phyloP scores from a whole-genome alignment of 257 asterid genomes.

The Sherardia arvensis region DNA sequence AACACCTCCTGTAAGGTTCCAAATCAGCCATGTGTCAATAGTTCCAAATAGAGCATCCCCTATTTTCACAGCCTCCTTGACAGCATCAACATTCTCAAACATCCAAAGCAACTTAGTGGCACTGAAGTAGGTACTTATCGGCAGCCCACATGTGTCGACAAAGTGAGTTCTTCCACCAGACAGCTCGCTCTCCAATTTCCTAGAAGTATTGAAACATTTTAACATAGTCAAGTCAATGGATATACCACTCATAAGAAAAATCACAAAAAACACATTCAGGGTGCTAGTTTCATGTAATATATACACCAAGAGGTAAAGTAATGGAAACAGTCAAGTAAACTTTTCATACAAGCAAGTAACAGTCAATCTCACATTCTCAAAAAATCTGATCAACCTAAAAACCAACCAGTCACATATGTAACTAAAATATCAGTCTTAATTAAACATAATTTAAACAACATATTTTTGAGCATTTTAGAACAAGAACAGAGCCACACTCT shows the following conservation, averaged over 20 bases:
- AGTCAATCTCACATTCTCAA: too few species aligned
- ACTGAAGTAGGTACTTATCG: constrained; percentile 93
- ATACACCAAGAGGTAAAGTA: too few species aligned
- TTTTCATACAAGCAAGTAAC: too few species aligned
- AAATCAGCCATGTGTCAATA: constrained; percentile 83
- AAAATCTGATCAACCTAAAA: background rate
- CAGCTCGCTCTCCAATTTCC: constrained; percentile 75
- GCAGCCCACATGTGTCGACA: constrained; percentile 58
- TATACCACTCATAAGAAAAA: background rate
- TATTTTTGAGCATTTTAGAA: too few species aligned
- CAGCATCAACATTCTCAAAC: constrained; percentile 60
- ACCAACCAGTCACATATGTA: too few species aligned
- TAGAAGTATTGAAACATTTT: constrained; percentile 17
- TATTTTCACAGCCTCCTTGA: constrained; percentile 48
- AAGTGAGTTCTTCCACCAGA: constrained; percentile 87
- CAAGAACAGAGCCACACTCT: too few species aligned
- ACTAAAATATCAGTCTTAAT: too few species aligned
- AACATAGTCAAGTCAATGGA: constrained; percentile 4
- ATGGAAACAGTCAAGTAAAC: too few species aligned
- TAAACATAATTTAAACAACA: too few species aligned
- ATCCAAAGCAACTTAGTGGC: constrained; percentile 79
- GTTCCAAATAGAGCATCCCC: constrained; percentile 93
- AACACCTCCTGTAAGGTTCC: constrained; percentile 88
- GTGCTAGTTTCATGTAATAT: too few species aligned
- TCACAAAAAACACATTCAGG: too few species aligned